phyloP scores from a whole-genome alignment of 202 grass and related monocot species.

The Tripidium arundinaceum region DNA sequence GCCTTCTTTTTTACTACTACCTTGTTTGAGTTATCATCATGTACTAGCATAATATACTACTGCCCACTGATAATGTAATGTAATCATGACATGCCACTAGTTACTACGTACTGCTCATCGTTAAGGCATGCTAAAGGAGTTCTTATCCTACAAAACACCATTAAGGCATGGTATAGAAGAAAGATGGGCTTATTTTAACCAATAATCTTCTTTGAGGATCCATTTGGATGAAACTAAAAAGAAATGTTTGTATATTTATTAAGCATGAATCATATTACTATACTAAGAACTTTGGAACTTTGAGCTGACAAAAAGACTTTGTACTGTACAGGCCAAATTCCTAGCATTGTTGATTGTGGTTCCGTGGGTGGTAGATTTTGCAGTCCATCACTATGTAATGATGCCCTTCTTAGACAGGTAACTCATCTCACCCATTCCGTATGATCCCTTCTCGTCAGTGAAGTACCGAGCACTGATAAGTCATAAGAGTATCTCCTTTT shows the following conservation, averaged over 20 bases:
- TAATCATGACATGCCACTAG: not conserved
- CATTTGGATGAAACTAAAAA: not conserved
- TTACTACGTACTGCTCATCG: too few relatives aligned
- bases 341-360: conserved; percentile 67
- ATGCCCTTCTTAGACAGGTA: conserved; percentile 99
- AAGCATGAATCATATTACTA: not conserved
- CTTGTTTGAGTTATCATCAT: not conserved
- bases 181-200: too few relatives aligned
- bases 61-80: not conserved
- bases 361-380: conserved; percentile 68
- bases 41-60: not conserved
- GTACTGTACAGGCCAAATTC: conserved; percentile 78
- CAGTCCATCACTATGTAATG: conserved; percentile 90
- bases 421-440: conserved; percentile 14
- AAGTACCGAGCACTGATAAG: conserved; percentile 13
- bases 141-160: too few relatives aligned
- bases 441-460: not conserved
- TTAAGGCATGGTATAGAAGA: too few relatives aligned
- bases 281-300: not conserved
- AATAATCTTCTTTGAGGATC: not conserved
- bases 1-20: not conserved
- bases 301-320: not conserved
- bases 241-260: not conserved
- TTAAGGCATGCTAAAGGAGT: too few relatives aligned
- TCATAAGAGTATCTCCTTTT: conserved; percentile 3